These are phyloP conservation scores for Phallus indusiatus DNA, from an alignment of 768 basidiomycete species.

Conservation along the genomic window DNA sequence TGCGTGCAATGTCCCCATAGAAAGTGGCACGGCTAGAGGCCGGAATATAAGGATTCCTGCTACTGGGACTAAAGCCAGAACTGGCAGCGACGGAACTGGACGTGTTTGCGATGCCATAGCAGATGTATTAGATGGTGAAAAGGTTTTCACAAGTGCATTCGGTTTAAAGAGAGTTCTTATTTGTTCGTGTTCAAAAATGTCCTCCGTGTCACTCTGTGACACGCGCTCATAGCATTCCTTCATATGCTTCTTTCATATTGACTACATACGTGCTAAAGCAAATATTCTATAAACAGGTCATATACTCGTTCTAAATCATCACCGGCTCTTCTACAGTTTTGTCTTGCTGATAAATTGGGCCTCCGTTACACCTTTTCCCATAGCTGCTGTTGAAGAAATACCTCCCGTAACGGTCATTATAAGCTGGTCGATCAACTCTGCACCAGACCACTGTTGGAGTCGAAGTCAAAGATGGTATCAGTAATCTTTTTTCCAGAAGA, in stretches of 20 bases:
- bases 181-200: too few relatives aligned
- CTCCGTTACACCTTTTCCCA: constrained; percentile 95
- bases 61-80: constrained; percentile 54
- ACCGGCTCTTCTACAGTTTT: background rate
- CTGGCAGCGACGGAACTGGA: constrained; percentile 36
- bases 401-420: constrained; percentile 97
- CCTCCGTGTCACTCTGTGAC: background rate
- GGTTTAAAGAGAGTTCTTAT: background rate
- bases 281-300: too few relatives aligned
- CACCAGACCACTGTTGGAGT: constrained; percentile 78
- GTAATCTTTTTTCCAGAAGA: background rate
- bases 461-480: background rate
- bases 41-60: constrained; percentile 66
- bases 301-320: too few relatives aligned
- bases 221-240: background rate
- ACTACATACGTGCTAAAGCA: too few relatives aligned
- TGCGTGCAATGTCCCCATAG: constrained; percentile 65
- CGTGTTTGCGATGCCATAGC: constrained; percentile 23
- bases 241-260: too few relatives aligned
- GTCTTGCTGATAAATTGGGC: constrained; percentile 49
- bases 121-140: background rate
- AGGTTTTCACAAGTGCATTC: background rate
- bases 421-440: constrained; percentile 83
- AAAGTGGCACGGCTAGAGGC: constrained; percentile 60
- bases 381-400: constrained; percentile 95